Evolutionary conservation across 768 basidiomycete genomes (phyloP).

Genomic region (Kwoniella dejecticola): DNA sequence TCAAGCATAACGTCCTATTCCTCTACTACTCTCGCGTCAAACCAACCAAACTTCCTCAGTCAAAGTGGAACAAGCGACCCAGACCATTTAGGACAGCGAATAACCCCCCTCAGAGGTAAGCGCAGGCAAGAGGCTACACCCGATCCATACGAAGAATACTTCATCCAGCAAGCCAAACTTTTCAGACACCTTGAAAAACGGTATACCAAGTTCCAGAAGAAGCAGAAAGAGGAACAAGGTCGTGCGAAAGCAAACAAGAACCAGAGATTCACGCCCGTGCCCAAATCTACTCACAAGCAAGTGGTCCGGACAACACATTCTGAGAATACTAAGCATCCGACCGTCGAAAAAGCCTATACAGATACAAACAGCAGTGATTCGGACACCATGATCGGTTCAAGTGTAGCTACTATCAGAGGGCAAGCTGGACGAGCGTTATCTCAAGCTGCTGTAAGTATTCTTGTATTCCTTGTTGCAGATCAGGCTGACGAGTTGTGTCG

Average conservation of each 20-base stretch:
- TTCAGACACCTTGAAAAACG: slow-evolving; percentile 33
- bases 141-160: slow-evolving; percentile 35
- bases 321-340: background rate
- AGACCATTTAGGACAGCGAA: background rate
- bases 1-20: background rate
- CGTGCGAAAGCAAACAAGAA: slow-evolving; percentile 20
- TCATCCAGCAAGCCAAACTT: slow-evolving; percentile 40
- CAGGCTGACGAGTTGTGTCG: too few relatives aligned
- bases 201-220: slow-evolving; percentile 33
- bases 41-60: too few relatives aligned
- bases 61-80: background rate
- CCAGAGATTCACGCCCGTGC: background rate
- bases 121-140: background rate
- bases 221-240: slow-evolving; percentile 27
- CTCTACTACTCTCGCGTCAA: background rate
- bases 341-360: background rate
- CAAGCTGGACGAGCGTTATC: background rate
- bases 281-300: slow-evolving; percentile 3
- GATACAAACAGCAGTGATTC: background rate
- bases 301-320: background rate
- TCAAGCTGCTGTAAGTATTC: background rate
- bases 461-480: too few relatives aligned
- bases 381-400: slow-evolving; percentile 20
- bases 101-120: too few relatives aligned
- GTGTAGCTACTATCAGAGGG: slow-evolving; percentile 2